Evolutionary conservation across 148 eudicot genomes (phyloP), one percentile per base, ranked within the genome.

Genomic region (Dysphania ambrosioides): DNA sequence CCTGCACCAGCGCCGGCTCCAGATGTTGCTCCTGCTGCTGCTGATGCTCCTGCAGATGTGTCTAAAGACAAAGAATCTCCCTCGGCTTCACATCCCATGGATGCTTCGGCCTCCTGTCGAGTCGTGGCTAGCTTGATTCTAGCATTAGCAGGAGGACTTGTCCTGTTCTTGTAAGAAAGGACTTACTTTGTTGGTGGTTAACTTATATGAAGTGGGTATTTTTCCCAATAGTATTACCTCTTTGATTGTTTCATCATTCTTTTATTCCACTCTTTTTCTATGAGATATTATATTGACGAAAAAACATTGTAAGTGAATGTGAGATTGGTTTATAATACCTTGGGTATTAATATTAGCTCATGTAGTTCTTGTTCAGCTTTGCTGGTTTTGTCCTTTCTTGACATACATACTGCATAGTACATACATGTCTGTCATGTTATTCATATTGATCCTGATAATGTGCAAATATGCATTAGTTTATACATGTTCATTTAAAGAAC

Each of bases 1-100:
- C 85, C 98, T 0, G 93, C 97, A 23, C 98, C 98, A 2, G 97
- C 93, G 0, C 98, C 98, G 0, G 88, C 89, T 8, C 93, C 95
- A 0, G 90, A 82, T 5, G 62, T 62, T 19, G 72, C 86, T 6
- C 47, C 82, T 47, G 87, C 91, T 5, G 72, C 82, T 18, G 90
- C 91, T 2, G 97, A 87, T 78, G 55, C 90, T 13, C 88, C 84
- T 1, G 65, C 71, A 3, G 92, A 41, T 2, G 71, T 27, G 49
- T 10, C 70, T 34, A 80, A 82, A 53, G 57, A 38, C 19, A 73
- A 31, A 13, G 75, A 65, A 15, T 80, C 85, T 12, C 74, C 86
- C 51, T 35, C 75, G 6, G 59, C 84, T 34, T 72, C 88, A 26
- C 16, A 47, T 4, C 65, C 87, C 8, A 67, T 85, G 1, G n/a